Evolutionary conservation across 2,329 filamentous ascomycete genomes (phyloP).

Genomic region (Penicillium paneum): DNA sequence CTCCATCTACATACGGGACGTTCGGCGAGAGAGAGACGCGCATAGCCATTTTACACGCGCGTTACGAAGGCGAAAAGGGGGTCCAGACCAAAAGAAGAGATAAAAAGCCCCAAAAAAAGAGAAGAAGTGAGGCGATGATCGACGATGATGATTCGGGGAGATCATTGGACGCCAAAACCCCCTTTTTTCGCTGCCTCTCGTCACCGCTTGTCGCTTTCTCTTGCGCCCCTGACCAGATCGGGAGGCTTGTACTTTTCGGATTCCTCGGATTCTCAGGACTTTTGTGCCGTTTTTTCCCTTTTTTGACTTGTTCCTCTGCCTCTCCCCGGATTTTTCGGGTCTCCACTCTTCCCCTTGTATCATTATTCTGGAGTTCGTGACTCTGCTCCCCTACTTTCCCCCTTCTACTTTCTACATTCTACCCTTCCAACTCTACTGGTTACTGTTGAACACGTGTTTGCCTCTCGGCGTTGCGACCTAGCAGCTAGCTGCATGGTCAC

Average conservation of each 20-base stretch:
- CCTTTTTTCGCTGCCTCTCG: conserved; percentile 8
- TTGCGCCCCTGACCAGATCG: conserved; percentile 3
- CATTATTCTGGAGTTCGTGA: conserved; percentile 18
- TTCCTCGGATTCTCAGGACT: background rate
- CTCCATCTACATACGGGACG: background rate
- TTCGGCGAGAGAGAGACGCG: conserved; percentile 1
- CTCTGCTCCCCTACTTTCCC: background rate
- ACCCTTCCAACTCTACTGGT: conserved; percentile 6
- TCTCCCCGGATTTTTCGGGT: conserved; percentile 12
- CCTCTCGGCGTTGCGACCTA: conserved; percentile 1
- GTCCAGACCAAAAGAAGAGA: background rate
- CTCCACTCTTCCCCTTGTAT: conserved; percentile 19
- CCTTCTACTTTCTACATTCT: background rate
- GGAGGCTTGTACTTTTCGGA: background rate
- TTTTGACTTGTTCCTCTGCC: background rate
- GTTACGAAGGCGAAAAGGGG: conserved; percentile 2
- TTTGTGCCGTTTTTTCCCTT: background rate
- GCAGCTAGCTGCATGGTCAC: conserved; percentile 18
- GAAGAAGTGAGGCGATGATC: conserved; percentile 21
- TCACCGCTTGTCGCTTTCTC: conserved; percentile 10
- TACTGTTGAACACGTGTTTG: background rate
- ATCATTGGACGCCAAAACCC: conserved; percentile 9
- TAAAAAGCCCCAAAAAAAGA: background rate
- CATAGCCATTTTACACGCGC: conserved; percentile 16
- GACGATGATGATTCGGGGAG: background rate